Percentiles rank a stretch among this genome's conserved stretches.
These are phyloP conservation scores for Fusarium sp. DNA, from an alignment of 2,329 filamentous ascomycete species.

Conservation along the genomic window DNA sequence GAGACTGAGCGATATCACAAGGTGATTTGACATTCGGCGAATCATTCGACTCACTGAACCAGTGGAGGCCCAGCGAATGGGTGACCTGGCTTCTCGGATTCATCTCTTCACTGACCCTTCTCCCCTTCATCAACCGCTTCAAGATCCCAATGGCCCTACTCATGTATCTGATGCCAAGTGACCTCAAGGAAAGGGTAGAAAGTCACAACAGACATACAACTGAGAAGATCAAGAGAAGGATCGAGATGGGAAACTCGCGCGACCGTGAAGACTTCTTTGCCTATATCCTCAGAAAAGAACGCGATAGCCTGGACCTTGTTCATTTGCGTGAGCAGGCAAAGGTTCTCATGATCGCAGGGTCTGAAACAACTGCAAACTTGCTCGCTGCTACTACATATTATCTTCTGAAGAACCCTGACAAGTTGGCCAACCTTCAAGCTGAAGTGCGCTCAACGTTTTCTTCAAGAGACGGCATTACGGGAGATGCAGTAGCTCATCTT, in stretches of 20 bases:
- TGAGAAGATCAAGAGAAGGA: slow-evolving; percentile 6
- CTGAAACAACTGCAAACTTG: slow-evolving; percentile 21
- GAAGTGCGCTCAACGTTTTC: slow-evolving; percentile 18
- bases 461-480: slow-evolving; percentile 5
- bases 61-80: slow-evolving; percentile 14
- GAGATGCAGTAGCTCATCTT: slow-evolving; percentile 10
- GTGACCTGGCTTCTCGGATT: slow-evolving; percentile 6
- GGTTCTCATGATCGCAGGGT: slow-evolving; percentile 19
- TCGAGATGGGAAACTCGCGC: background rate
- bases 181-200: background rate
- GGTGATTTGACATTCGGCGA: slow-evolving; percentile 29
- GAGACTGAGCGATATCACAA: background rate
- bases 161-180: background rate
- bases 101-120: background rate
- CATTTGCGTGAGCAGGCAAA: slow-evolving; percentile 32
- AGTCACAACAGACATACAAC: background rate
- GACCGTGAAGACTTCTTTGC: slow-evolving; percentile 27
- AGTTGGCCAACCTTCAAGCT: background rate
- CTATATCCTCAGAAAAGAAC: slow-evolving; percentile 5
- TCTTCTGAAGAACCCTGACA: slow-evolving; percentile 4
- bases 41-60: slow-evolving; percentile 19
- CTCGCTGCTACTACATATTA: background rate
- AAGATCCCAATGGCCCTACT: slow-evolving; percentile 1
- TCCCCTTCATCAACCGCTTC: slow-evolving; percentile 10
- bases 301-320: background rate